Evolutionary conservation across 2,329 filamentous ascomycete genomes (phyloP).

Genomic region (Septoria linicola): DNA sequence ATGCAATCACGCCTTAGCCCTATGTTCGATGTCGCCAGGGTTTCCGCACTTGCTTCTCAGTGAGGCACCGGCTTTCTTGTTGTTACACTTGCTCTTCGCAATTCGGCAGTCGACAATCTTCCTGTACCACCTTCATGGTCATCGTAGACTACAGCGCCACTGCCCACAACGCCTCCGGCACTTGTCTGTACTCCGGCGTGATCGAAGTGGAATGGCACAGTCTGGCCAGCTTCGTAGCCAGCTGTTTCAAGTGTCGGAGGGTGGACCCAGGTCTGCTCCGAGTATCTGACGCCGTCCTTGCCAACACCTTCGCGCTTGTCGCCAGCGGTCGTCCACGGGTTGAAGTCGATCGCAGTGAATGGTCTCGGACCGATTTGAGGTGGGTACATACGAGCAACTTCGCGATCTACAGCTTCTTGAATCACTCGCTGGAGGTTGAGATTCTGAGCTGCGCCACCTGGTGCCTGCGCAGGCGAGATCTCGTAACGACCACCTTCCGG

Average conservation of each 20-base stretch:
- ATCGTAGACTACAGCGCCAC: neutral
- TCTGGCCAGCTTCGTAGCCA: slow-evolving; percentile 37
- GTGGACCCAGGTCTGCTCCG: slow-evolving; percentile 49
- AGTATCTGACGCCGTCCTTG: slow-evolving; percentile 43
- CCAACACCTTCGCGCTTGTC: slow-evolving; percentile 39
- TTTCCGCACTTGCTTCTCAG: no score
- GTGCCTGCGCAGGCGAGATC: slow-evolving; percentile 44
- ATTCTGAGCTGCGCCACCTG: slow-evolving; percentile 16
- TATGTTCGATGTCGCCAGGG: no score
- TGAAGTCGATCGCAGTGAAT: slow-evolving; percentile 40
- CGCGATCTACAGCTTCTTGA: slow-evolving; percentile 36
- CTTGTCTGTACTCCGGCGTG: neutral
- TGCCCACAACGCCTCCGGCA: neutral
- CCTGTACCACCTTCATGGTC: neutral
- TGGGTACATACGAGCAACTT: slow-evolving; percentile 22
- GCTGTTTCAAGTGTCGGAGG: slow-evolving; percentile 43
- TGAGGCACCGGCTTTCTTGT: no score
- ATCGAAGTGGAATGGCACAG: slow-evolving; percentile 35
- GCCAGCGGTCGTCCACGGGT: slow-evolving; percentile 39
- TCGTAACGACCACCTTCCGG: slow-evolving; percentile 44
- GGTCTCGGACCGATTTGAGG: slow-evolving; percentile 18
- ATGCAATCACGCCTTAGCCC: no score
- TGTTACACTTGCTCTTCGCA: no score
- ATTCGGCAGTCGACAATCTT: neutral
- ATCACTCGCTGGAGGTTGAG: slow-evolving; percentile 36